Conservation (phyloP, 345 rosid species). For the Draba incana region DNA sequence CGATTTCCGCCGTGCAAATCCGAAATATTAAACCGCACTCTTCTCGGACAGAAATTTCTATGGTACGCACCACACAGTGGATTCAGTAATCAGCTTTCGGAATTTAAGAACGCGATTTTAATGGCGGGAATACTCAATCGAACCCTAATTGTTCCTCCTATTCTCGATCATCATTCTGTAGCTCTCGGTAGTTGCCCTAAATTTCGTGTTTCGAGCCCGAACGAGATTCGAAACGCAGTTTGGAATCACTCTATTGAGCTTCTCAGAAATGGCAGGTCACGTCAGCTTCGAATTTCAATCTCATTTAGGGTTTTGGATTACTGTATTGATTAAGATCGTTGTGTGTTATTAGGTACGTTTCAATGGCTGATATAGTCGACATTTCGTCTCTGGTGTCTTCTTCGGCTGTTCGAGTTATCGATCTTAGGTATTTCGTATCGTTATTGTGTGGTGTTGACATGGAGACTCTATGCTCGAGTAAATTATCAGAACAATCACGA, state of each 20-base stretch:
- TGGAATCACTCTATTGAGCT: conserved; percentile 77
- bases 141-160: conserved; percentile 81
- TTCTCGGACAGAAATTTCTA: conserved; percentile 53
- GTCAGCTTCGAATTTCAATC: not conserved
- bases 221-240: conserved; percentile 61
- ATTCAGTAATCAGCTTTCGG: conserved; percentile 92
- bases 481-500: conserved; percentile 37
- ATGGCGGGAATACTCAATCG: conserved; percentile 81
- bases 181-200: conserved; percentile 97
- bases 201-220: conserved; percentile 70
- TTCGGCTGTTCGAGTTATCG: conserved; percentile 61
- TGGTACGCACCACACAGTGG: conserved; percentile 94
- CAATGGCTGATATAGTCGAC: conserved; percentile 78
- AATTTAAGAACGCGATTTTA: conserved; percentile 75
- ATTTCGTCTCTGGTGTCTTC: conserved; percentile 65
- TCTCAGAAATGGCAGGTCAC: conserved; percentile 61
- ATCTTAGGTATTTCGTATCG: conserved; percentile 76
- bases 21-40: conserved; percentile 28
- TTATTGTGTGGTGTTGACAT: conserved; percentile 62
- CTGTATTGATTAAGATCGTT: not conserved
- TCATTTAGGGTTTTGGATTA: not conserved
- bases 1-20: conserved; percentile 51
- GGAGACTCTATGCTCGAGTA: conserved; percentile 52
- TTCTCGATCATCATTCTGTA: conserved; percentile 90
- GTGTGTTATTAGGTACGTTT: conserved; percentile 59